Base-by-base conservation (phyloP, 2,329 filamentous ascomycete species). In the Diatrype stigma region DNA sequence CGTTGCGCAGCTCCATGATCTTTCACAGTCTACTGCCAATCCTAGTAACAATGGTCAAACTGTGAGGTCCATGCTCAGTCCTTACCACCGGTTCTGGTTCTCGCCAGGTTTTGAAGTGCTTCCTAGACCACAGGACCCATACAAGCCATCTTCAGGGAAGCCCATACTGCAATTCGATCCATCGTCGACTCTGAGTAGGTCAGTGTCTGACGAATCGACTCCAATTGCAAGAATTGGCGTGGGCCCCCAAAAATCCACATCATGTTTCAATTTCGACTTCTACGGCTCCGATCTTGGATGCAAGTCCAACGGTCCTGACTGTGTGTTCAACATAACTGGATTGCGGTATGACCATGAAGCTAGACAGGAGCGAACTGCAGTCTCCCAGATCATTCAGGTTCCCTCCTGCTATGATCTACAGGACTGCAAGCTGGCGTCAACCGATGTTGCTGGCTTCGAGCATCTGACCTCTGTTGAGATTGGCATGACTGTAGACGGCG, bases 401-500 rank as follows among this genome's bases (percentile, higher is more conserved):
- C 55, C 61, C 45, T 57, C 58, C 22, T 67, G 64, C 26, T n/a
- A 42, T 8, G 32, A 54, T 11, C 42, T 42, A 26, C 47, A 49
- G 3, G 49, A 57, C 7, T 66, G 64, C 54, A 40, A 56, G 35
- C 54, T 67, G 34, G 46, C 49, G 6, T 58, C 59, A 10, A 46
- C 63, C 30, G 37, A 45, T 2, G 42, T 67, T 21, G 49, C 46
- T 16, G 56, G 56, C 6, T 65, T 67, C 37, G 48, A 61, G 23
- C 54, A 47, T 23, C 23, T 67, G 22, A 65, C 62, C 34, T 67
- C 69, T 2, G 52, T 79, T 57, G 66, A 66, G 8, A 63, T 77
- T 40, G 67, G 70, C n/a, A 60, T 71, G 12, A 69, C 66, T n/a
- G 67, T 67, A n/a, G 60, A 61, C n/a, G 63, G 60, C 3, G 50